A percentile compares a stretch with the other conserved stretches of the same genome.
These are phyloP conservation scores for Coemansia sp. DNA, from an alignment of 371 early-diverging fungal species.

Conservation along the genomic window DNA sequence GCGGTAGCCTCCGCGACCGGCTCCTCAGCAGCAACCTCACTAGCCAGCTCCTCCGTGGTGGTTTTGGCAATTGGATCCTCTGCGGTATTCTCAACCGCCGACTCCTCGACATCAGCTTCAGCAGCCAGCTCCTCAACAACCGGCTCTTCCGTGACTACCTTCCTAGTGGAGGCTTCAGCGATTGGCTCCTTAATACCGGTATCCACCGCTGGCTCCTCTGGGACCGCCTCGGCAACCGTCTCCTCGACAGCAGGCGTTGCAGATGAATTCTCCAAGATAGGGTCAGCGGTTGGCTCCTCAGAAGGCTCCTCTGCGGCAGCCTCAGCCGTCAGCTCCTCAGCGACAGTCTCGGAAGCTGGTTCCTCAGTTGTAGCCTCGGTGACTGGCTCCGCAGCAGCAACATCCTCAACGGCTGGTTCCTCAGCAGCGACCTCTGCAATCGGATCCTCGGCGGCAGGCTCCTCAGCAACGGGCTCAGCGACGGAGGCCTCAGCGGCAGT, in stretches of 20 bases:
- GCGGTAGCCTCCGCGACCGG: too few species aligned
- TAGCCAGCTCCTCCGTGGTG: too few species aligned
- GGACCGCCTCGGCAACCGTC: background rate
- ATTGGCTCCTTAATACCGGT: background rate
- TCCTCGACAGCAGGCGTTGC: background rate
- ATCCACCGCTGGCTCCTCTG: background rate
- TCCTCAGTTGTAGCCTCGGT: background rate
- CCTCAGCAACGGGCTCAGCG: background rate
- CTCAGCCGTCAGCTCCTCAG: background rate
- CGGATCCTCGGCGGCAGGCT: background rate
- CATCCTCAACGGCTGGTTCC: background rate
- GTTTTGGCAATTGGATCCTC: background rate
- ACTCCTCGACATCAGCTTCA: background rate
- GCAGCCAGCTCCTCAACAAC: background rate
- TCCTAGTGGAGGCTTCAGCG: too few species aligned
- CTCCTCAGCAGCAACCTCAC: background rate
- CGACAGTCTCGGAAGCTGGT: background rate
- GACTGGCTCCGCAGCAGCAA: background rate
- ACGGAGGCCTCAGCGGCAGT: background rate
- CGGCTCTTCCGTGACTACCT: background rate
- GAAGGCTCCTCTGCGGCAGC: background rate
- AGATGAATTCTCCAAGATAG: background rate
- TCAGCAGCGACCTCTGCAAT: background rate
- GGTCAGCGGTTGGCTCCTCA: background rate
- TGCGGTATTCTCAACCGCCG: background rate